Evolutionary conservation across 148 eudicot species (phyloP), one percentile per base, ranked within the genome.

Genomic region (Arctostaphylos glauca): DNA sequence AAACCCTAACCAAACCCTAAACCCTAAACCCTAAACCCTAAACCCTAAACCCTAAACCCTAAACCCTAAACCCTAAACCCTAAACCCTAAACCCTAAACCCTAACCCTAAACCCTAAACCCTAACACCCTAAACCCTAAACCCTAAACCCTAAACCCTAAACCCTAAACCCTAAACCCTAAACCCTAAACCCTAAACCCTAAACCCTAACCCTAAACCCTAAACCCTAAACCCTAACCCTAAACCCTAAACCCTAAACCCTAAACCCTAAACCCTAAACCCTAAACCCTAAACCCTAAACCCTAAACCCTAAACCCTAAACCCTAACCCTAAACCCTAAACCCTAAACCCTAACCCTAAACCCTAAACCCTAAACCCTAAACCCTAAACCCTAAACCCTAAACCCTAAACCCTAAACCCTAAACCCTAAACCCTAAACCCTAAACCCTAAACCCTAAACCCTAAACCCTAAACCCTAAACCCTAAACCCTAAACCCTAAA

Each of bases 361-460:
- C 59, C 59, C 59, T 55, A 55, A 55, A 55, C 84, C 84, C 58
- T 43, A 67, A 84, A 67, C 86, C 86, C 79, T 67, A 80, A 84
- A 81, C 86, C 86, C 71, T 48, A 84, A 83, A 76, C 81, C 81
- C 80, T 76, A 83, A 83, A 76, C 80, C 81, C 81, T 73, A 82
- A 82, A 73, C 71, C 79, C 79, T 73, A 82, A 82, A 73, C 73
- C 84, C 79, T 31, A 54, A 82, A 73, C 73, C 84, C 84, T 59
- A 58, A 79, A 83, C 85, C 78, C 82, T 71, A 84, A 84, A 79
- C 84, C 84, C 79, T 83, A 83, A 77, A 83, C 77, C 85, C 85
- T 76, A 77, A 83, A 77, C 81, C 76, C 81, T 49, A 78, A 81
- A 71, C 78, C 83, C 43, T 46, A 21, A 49, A 81, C 83, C 78